Conservation (phyloP, 129 eudicot genomes). For the Dittrichia graveolens region DNA sequence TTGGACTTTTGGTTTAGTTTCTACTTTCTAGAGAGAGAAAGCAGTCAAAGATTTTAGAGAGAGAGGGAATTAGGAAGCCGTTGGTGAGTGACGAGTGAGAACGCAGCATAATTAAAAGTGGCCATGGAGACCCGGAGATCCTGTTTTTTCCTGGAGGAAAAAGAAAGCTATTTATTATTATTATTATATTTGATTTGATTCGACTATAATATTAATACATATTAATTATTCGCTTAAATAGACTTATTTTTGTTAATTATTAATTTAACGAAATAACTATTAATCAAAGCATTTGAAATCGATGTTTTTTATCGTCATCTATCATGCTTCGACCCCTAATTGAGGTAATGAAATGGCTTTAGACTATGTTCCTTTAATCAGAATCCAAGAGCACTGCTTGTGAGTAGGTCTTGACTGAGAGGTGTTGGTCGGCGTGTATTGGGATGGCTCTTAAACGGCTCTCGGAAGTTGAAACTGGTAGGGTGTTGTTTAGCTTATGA, state of each 20-base stretch:
- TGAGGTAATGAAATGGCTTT: too few relatives aligned
- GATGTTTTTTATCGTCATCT: too few relatives aligned
- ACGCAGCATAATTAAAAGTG: slow-evolving; percentile 26
- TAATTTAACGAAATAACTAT: too few relatives aligned
- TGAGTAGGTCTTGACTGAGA: too few relatives aligned
- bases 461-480: too few relatives aligned
- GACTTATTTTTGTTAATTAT: slow-evolving; percentile 6
- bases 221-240: not conserved
- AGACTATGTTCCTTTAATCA: too few relatives aligned
- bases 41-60: slow-evolving; percentile 31
- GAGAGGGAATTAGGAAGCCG: slow-evolving; percentile 22
- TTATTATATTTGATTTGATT: not conserved
- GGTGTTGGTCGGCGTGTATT: too few relatives aligned
- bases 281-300: too few relatives aligned
- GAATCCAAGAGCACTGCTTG: too few relatives aligned
- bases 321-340: too few relatives aligned
- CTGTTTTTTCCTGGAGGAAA: slow-evolving; percentile 5
- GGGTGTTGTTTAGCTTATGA: too few relatives aligned
- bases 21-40: slow-evolving; percentile 22
- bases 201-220: not conserved
- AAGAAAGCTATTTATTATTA: not conserved
- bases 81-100: slow-evolving; percentile 17
- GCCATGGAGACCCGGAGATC: slow-evolving; percentile 14
- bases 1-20: slow-evolving; percentile 7
- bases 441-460: too few relatives aligned